Conservation (phyloP, 1,139 yeast species). For the Kurtzmaniella quercitrusa region DNA sequence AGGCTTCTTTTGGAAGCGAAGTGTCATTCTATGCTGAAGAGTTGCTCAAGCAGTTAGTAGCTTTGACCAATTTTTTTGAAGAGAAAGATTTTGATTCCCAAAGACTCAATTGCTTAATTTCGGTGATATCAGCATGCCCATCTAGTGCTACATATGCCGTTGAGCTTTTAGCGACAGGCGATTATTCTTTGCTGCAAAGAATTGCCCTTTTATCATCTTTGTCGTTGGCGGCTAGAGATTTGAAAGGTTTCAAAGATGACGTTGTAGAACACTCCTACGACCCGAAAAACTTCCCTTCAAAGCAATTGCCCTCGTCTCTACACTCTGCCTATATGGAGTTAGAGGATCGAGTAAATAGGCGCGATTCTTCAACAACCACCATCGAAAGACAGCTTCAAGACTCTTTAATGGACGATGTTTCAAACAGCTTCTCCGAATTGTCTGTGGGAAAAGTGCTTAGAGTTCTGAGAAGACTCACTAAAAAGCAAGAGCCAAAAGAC, state of each 20-base stretch:
- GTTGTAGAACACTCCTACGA: constrained; percentile 32
- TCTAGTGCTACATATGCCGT: constrained; percentile 33
- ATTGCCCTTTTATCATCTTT: constrained; percentile 51
- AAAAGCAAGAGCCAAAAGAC: constrained; percentile 5
- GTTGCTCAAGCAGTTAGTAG: constrained; percentile 42
- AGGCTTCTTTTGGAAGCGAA: constrained; percentile 51
- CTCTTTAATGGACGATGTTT: constrained; percentile 31
- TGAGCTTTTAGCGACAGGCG: constrained; percentile 49
- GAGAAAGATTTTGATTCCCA: constrained; percentile 47
- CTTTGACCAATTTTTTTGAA: constrained; percentile 45
- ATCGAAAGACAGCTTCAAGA: constrained; percentile 21
- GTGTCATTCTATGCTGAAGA: constrained; percentile 44
- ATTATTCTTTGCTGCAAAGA: constrained; percentile 62
- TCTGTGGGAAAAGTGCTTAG: constrained; percentile 49
- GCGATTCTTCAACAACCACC: constrained; percentile 2
- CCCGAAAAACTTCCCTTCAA: constrained; percentile 30
- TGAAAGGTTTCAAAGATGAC: constrained; percentile 54
- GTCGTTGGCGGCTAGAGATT: constrained; percentile 56
- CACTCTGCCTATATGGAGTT: constrained; percentile 33
- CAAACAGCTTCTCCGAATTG: constrained; percentile 37
- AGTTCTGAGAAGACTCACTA: constrained; percentile 38
- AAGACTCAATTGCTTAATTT: constrained; percentile 47
- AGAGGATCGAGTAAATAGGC: constrained; percentile 9
- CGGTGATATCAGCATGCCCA: constrained; percentile 50
- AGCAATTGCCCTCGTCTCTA: constrained; percentile 41